Evolutionary conservation across 1,284 basidiomycete species (phyloP), one percentile per base, ranked within the genome.

Genomic region (Peniophora sp.): DNA sequence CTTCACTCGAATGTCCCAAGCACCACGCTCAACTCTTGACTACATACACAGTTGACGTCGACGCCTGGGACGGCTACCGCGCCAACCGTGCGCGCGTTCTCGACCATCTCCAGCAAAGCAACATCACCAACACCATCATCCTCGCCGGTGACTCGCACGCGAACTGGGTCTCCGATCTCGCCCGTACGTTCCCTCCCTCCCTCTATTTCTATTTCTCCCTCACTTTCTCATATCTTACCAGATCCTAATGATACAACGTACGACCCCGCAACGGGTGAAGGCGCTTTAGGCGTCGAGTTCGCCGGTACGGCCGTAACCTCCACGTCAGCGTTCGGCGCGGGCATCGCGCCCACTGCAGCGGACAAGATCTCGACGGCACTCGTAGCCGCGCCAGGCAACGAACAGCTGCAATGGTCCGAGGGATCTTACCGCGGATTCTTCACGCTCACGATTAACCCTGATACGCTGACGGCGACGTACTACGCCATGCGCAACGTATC

Each of bases 61-160:
- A 83, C 57, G 75, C 78, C 17, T 85, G 82, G 82, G 78, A 83
- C 53, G 82, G 82, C 0, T 85, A 85, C 62, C 67, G 73, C 10
- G 73, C 74, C 16, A 80, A 83, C 62, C 70, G 81, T 14, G 65
- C 69, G 45, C 72, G 81, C n/a, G 68, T 85, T 48, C 71, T 85
- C 16, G 68, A 78, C 52, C 73, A 79, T 53, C 65, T 85, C 24
- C 70, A 74, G 57, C 52, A 65, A 32, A 72, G 79, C 60, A 68
- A 72, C 48, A 82, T 85, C 52, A 69, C 70, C 64, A 83, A 85
- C 61, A 75, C 75, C 2, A 61, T 82, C 53, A 72, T 83, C 48
- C 69, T 85, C 16, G 71, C 81, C 9, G 83, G 84, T 14, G 83
- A 87, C 61, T 78, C 77, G 47, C 83, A 85, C 58, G 81, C 79